These are phyloP conservation scores for Oryza meyeriana DNA, from an alignment of 176 grass and related monocot genomes.

Conservation along the genomic window DNA sequence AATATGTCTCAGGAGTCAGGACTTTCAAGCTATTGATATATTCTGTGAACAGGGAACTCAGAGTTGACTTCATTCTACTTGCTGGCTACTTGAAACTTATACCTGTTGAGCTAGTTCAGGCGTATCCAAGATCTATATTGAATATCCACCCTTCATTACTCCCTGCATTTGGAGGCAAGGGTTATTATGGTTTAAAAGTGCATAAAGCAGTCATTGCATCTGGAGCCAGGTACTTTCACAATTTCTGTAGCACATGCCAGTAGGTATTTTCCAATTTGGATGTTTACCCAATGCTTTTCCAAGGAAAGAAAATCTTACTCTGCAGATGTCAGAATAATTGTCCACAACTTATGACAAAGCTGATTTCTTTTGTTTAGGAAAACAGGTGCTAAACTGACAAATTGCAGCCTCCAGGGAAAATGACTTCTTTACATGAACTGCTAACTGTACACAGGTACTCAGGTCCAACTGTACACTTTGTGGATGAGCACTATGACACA, in stretches of 20 bases:
- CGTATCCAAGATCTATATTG: constrained; percentile 66
- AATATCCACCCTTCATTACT: constrained; percentile 96
- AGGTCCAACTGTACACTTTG: constrained; percentile 52
- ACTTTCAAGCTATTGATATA: not conserved
- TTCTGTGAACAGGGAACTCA: constrained; percentile 41
- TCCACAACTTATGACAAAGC: not conserved
- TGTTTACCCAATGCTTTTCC: not conserved
- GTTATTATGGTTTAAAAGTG: constrained; percentile 86
- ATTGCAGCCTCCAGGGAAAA: not conserved
- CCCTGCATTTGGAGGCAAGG: constrained; percentile 88
- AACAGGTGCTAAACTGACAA: not conserved
- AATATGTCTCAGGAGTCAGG: not conserved
- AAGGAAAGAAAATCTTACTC: constrained; percentile 1
- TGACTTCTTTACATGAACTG: not conserved
- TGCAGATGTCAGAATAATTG: not conserved
- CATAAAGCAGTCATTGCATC: constrained; percentile 84
- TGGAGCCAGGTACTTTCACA: constrained; percentile 63
- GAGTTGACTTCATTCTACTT: constrained; percentile 76
- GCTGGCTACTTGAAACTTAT: constrained; percentile 89
- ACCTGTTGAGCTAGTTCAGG: constrained; percentile 63
- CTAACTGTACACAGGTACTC: constrained; percentile 37
- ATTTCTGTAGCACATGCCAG: constrained; percentile 11
- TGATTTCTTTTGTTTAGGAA: too few species aligned
- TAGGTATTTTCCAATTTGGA: not conserved
- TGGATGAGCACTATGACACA: constrained; percentile 57